Evolutionary conservation across 2,329 filamentous ascomycete genomes (phyloP), one percentile per base, ranked within the genome.

Genomic region (Lachnellula willkommii): DNA sequence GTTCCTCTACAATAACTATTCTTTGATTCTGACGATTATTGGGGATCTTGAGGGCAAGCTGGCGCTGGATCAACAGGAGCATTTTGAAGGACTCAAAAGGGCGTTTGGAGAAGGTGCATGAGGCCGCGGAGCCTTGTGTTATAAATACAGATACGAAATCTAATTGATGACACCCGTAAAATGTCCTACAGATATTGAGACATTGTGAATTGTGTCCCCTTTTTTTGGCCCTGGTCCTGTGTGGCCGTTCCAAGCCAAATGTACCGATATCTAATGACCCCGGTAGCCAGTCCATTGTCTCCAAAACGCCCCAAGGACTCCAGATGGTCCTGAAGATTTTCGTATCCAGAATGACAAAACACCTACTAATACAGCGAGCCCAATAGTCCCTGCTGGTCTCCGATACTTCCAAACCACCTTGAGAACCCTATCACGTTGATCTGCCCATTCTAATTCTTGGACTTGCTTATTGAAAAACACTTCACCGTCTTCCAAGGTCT

Each of bases 1-100:
- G 46, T 97, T 97, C 69, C 72, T 99, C 66, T 94, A 89, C 69
- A 99, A 97, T 70, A 99, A 99, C 71, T 97, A 95, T 72, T 95
- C 90, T 53, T 77, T 99, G 61, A 82, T 99, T n/a, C 78, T 90
- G 66, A 96, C 94, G 11, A 96, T 99, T 60, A 88, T 99, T 61
- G 84, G 88, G 67, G 88, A 93, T 65, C 80, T 83, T 4, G 78
- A 80, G 11, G 90, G 90, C 4, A 89, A 89, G 70, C 70, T 93
- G 66, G 83, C 88, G 1, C 74, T 76, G 24, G 91, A 96, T 67
- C 85, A 93, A 70, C 85, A 86, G 72, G 78, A 77, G 63, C 82
- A 91, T 72, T 92, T 94, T 69, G 86, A 88, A 68, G 76, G 76
- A 53, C 70, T 90, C 63, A 87, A 85, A 71, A 72, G 70, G 53